Conservation (phyloP, 441 rosid genomes). For the Bocquillonia castaneifolia region DNA sequence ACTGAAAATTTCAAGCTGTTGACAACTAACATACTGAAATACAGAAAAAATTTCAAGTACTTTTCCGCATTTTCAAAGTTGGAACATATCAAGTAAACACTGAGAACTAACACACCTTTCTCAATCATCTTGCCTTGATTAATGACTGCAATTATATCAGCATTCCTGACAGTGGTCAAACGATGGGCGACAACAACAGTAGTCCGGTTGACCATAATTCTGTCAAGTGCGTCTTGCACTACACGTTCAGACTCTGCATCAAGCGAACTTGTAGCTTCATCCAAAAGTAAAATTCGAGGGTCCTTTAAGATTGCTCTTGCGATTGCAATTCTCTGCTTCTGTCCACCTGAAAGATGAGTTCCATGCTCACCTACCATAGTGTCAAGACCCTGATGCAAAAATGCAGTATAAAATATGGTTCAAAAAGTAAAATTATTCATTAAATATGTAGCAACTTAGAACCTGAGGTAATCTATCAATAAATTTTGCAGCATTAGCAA, state of each 20-base stretch:
- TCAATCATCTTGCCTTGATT: conserved; percentile 63
- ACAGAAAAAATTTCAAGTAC: too few relatives aligned
- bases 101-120: conserved; percentile 39
- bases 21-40: neutral
- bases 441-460: conserved; percentile 2
- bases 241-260: conserved; percentile 72
- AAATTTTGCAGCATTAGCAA: conserved; percentile 76
- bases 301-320: conserved; percentile 77
- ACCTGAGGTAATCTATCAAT: conserved; percentile 75
- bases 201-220: conserved; percentile 66
- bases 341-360: conserved; percentile 77
- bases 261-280: conserved; percentile 80
- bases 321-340: conserved; percentile 78
- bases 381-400: conserved; percentile 48
- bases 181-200: conserved; percentile 76
- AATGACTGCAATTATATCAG: conserved; percentile 65
- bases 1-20: neutral
- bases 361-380: conserved; percentile 91
- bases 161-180: conserved; percentile 58
- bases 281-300: conserved; percentile 64
- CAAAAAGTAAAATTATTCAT: neutral
- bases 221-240: conserved; percentile 76
- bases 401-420: neutral
- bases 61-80: too few relatives aligned
- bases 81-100: neutral